Conservation (phyloP, 331 rosid species). For the Pyrus hybrid region DNA sequence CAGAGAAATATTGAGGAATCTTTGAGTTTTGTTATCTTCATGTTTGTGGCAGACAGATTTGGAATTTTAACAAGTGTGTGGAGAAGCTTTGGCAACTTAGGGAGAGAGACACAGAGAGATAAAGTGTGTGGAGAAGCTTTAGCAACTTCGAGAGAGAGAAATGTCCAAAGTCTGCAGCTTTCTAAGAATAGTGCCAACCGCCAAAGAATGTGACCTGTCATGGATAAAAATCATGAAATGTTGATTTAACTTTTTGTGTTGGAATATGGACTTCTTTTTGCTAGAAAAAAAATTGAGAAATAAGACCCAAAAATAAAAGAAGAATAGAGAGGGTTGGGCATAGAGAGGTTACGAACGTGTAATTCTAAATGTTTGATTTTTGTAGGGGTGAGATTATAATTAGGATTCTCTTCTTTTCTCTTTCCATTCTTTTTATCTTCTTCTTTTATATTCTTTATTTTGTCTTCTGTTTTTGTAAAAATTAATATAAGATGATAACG, state of each 20-base stretch:
- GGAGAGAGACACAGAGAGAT: background rate
- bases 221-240: background rate
- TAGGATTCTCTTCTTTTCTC: no score
- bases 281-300: background rate
- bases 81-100: background rate
- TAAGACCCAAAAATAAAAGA: background rate
- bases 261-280: background rate
- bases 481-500: no score
- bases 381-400: no score
- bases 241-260: background rate
- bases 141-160: background rate
- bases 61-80: background rate
- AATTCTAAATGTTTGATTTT: no score
- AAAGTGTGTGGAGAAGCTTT: no score
- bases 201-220: background rate
- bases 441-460: no score
- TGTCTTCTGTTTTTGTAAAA: no score
- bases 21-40: background rate
- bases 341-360: no score
- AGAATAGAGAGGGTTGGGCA: no score
- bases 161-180: background rate
- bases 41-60: background rate
- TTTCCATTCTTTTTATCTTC: no score
- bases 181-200: background rate
- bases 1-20: background rate